Base-by-base conservation (phyloP, 768 basidiomycete genomes). In the Tylopilus subfusipes region DNA sequence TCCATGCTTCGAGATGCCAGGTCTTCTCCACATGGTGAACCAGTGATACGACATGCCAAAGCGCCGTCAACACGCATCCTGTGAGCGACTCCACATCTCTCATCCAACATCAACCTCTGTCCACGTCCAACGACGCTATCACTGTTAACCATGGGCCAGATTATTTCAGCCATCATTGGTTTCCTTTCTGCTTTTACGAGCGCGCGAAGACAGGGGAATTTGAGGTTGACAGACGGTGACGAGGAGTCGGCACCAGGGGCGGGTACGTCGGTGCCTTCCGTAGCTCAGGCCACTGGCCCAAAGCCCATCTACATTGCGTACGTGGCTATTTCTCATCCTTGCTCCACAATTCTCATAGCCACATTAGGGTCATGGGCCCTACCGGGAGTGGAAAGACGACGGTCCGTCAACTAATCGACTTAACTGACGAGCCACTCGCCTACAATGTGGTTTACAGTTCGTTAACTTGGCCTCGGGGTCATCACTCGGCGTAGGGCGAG, bases 391-490 rank as follows among this genome's bases (percentile, higher is more conserved):
- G 68, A 46, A 70, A 70, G 45, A 57, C 68, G 22, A 69, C 68
- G 52, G 68, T 70, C 13, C 19, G 67, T 48, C n/a, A 27, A 40
- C 39, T 40, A 6, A n/a, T 29, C 16, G 21, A 49, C 24, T 29
- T 29, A 5, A 24, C 22, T 48, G 38, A 31, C 39, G 19, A 39
- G 10, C 19, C 42, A 12, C 40, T 34, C 43, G 33, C 54, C 55
- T 42, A 52, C n/a, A 12, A 38, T 25, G 14, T 6, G 10, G n/a
- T 1, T 25, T 40, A 9, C 39, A 75, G 73, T 72, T 75, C 30
- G 67, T 75, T 52, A 75, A 75, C 60, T 50, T 63, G 19, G 65
- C 52, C 8, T 65, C 72, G 14, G 67, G 56, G 4, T 71, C 72
- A 11, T 51, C 56, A 1, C 63, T 71, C 6, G 52, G 60, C 29